Evolutionary conservation across 2,329 filamentous ascomycete genomes (phyloP).

Genomic region (Sclerotinia sclerotiorum): DNA sequence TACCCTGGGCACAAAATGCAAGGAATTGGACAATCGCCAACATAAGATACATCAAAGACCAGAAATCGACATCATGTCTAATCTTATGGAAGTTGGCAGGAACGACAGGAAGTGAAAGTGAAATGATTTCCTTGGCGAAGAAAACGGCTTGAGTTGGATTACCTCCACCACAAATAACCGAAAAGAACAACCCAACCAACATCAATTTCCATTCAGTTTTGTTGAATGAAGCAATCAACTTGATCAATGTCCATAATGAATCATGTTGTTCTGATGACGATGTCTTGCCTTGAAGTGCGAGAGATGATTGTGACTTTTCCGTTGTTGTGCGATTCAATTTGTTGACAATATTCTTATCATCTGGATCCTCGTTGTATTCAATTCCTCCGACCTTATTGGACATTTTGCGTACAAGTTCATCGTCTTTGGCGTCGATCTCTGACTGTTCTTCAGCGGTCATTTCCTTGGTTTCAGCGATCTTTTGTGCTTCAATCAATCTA

Average conservation of each 20-base stretch:
- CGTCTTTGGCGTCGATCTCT: conserved; percentile 50
- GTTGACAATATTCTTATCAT: conserved; percentile 58
- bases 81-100: conserved; percentile 47
- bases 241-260: conserved; percentile 72
- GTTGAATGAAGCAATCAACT: conserved; percentile 80
- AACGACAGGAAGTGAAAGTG: conserved; percentile 50
- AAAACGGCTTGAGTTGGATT: conserved; percentile 78
- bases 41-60: conserved; percentile 86
- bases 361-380: conserved; percentile 54
- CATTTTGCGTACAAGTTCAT: conserved; percentile 51
- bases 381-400: conserved; percentile 44
- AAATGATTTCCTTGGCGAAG: conserved; percentile 83
- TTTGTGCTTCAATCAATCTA: conserved; percentile 84
- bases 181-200: conserved; percentile 70
- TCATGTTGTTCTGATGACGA: conserved; percentile 58
- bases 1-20: conserved; percentile 65
- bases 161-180: conserved; percentile 74
- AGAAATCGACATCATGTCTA: conserved; percentile 74
- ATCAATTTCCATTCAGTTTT: conserved; percentile 68
- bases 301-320: conserved; percentile 65
- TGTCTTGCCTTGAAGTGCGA: conserved; percentile 60
- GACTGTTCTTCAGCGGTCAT: conserved; percentile 53
- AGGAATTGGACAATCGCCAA: conserved; percentile 73
- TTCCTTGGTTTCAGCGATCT: conserved; percentile 65
- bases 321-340: conserved; percentile 58